Conservation (phyloP, 352 stramenopile genomes). For the Phytophthora cactorum region DNA sequence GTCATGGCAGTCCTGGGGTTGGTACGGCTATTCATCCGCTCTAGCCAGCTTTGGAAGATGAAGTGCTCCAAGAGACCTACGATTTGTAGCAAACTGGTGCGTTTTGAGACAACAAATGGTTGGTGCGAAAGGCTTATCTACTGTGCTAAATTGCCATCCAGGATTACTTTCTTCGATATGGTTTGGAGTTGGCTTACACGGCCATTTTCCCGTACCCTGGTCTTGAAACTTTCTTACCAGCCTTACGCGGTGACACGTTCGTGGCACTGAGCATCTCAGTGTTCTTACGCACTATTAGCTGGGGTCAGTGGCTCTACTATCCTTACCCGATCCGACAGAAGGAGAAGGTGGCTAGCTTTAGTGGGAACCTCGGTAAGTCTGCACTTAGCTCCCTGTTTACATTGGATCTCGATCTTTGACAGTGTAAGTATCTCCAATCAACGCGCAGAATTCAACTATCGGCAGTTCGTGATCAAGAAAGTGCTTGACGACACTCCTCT, state of each 20-base stretch:
- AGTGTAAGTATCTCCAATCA: neutral
- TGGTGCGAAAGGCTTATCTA: neutral
- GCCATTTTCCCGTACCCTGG: slow-evolving; percentile 60
- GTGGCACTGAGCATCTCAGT: slow-evolving; percentile 52
- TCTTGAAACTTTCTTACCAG: slow-evolving; percentile 42
- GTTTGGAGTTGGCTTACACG: slow-evolving; percentile 45
- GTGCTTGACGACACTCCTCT: slow-evolving; percentile 65
- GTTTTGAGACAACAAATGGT: neutral
- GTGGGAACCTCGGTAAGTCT: slow-evolving; percentile 52
- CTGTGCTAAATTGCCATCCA: slow-evolving; percentile 5
- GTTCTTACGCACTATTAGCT: slow-evolving; percentile 52
- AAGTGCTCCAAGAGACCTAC: slow-evolving; percentile 8
- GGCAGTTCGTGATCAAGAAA: slow-evolving; percentile 77
- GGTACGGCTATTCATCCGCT: slow-evolving; percentile 22
- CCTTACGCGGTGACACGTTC: slow-evolving; percentile 36
- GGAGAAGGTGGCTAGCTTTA: slow-evolving; percentile 67
- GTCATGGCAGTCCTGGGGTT: slow-evolving; percentile 24
- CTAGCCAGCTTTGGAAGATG: slow-evolving; percentile 29
- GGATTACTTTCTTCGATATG: slow-evolving; percentile 18
- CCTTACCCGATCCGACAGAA: slow-evolving; percentile 77
- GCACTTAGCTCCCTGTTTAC: neutral
- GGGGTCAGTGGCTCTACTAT: slow-evolving; percentile 64
- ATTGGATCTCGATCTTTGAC: neutral
- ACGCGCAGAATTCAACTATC: slow-evolving; percentile 65
- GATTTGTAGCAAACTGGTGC: slow-evolving; percentile 17